Base-by-base conservation (phyloP, 129 eudicot species). In the Chrysanthemum makinoi region DNA sequence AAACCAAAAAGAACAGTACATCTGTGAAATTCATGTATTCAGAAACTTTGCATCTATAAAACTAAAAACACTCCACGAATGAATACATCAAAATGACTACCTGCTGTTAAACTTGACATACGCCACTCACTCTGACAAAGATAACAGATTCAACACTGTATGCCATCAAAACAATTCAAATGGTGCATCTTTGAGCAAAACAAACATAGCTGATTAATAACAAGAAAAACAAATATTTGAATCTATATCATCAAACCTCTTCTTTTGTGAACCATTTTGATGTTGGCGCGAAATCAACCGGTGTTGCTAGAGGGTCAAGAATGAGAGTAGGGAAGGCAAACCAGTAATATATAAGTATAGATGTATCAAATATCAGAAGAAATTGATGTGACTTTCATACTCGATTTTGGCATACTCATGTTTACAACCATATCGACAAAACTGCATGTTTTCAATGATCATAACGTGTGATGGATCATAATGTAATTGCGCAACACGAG, bases 41-140 rank as follows among this genome's bases (percentile, higher is more conserved):
- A 62, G 73, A 72, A 49, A 49, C 12, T 16, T 66, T 3, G 8
- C 24, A 78, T 24, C 11, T 30, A 51, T 44, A 19, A 13, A 18
- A 35, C n/a, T 13, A 10, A 63, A 52, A 11, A 12, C 24, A 20
- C 6, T 64, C 19, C n/a, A 63, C 52, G 20, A 2, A 74, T 18
- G 64, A 19, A 52, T 18, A 64, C 18, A 64, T 59, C 49, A 1
- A 44, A 61, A 43, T 22, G 62, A 35, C 22, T 64, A 96, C 96
- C n/a, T 80, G 98, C 70, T 53, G 96, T 87, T 72, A 76, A 71
- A 81, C 75, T 73, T 61, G 86, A 83, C 79, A 39, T 85, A 61
- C 98, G 98, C 98, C 98, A 93, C 66, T 79, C 90, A 53, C 85
- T 89, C n/a, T n/a, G n/a, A n/a, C n/a, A 81, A 90, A 93, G 74